phyloP scores from a whole-genome alignment of 495 filamentous ascomycete genomes.

The Neurospora sp. region DNA sequence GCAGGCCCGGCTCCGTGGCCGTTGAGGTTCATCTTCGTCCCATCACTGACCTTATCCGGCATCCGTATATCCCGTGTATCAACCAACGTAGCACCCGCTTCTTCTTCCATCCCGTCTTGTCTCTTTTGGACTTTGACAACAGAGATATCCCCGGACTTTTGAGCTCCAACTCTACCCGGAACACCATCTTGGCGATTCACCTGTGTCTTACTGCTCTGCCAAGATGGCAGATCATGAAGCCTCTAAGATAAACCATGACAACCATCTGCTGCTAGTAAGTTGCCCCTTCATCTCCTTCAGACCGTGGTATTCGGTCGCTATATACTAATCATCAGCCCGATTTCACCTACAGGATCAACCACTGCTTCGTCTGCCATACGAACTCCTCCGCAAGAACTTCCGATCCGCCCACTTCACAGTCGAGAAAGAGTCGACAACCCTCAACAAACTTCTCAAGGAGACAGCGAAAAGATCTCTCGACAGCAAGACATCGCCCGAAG shows the following conservation, averaged over 20 bases:
- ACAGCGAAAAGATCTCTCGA: slow-evolving; percentile 56
- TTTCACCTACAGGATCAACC: slow-evolving; percentile 69
- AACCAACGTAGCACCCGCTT: background rate
- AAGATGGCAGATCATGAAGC: slow-evolving; percentile 36
- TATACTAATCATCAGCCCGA: background rate
- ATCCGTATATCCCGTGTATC: background rate
- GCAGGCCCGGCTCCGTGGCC: background rate
- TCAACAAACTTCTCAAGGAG: slow-evolving; percentile 61
- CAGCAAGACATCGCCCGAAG: slow-evolving; percentile 47
- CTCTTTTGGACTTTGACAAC: background rate
- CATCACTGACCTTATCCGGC: background rate
- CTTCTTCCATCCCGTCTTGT: background rate
- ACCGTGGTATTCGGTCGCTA: background rate
- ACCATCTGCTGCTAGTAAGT: slow-evolving; percentile 38
- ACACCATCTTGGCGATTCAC: background rate
- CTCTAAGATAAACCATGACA: slow-evolving; percentile 37
- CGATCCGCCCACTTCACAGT: slow-evolving; percentile 74
- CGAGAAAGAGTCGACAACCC: slow-evolving; percentile 63
- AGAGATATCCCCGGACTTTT: background rate
- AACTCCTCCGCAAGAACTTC: slow-evolving; percentile 86
- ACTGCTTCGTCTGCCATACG: slow-evolving; percentile 81
- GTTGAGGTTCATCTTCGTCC: background rate
- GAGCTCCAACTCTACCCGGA: background rate
- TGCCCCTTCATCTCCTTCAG: background rate
- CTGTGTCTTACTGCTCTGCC: background rate